Conservation (phyloP, 2,329 filamentous ascomycete genomes). For the Xylariomycetidae sp. region DNA sequence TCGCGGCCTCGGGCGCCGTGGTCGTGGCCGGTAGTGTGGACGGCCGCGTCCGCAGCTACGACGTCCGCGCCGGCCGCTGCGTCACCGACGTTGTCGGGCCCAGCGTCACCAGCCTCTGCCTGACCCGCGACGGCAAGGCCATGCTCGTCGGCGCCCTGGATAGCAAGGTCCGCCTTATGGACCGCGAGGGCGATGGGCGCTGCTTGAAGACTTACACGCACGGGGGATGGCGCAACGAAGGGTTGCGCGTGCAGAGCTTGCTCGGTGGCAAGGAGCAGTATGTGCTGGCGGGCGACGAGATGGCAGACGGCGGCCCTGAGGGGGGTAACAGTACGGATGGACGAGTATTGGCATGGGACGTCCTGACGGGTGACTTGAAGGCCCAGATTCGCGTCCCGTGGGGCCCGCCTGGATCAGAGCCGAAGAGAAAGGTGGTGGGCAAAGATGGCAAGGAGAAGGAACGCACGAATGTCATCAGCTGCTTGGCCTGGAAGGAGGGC, state of each 20-base stretch:
- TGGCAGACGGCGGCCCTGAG: slow-evolving; percentile 21
- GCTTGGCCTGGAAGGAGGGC: slow-evolving; percentile 55
- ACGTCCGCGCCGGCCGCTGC: slow-evolving; percentile 68
- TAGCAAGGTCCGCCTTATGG: slow-evolving; percentile 72
- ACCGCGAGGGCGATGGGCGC: slow-evolving; percentile 65
- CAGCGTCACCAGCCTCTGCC: slow-evolving; percentile 67
- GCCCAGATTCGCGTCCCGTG: slow-evolving; percentile 56
- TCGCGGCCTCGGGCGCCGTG: slow-evolving; percentile 42
- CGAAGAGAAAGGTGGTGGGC: slow-evolving; percentile 47
- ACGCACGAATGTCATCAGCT: slow-evolving; percentile 54
- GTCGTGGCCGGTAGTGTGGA: slow-evolving; percentile 78
- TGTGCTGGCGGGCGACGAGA: slow-evolving; percentile 76
- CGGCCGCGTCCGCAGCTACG: slow-evolving; percentile 74
- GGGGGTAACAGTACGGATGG: slow-evolving; percentile 37
- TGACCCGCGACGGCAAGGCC: slow-evolving; percentile 67
- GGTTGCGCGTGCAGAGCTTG: slow-evolving; percentile 67
- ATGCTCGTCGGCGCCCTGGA: slow-evolving; percentile 72
- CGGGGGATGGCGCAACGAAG: slow-evolving; percentile 54
- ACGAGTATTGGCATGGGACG: slow-evolving; percentile 74
- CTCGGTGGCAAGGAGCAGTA: slow-evolving; percentile 71
- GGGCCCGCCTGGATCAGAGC: slow-evolving; percentile 44
- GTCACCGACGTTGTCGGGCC: slow-evolving; percentile 65
- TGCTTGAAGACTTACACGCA: slow-evolving; percentile 67
- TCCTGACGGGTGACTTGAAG: slow-evolving; percentile 64
- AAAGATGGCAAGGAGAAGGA: slow-evolving; percentile 55